Evolutionary conservation across 2,329 filamentous ascomycete genomes (phyloP).

Genomic region (Aspergillus floridensis): DNA sequence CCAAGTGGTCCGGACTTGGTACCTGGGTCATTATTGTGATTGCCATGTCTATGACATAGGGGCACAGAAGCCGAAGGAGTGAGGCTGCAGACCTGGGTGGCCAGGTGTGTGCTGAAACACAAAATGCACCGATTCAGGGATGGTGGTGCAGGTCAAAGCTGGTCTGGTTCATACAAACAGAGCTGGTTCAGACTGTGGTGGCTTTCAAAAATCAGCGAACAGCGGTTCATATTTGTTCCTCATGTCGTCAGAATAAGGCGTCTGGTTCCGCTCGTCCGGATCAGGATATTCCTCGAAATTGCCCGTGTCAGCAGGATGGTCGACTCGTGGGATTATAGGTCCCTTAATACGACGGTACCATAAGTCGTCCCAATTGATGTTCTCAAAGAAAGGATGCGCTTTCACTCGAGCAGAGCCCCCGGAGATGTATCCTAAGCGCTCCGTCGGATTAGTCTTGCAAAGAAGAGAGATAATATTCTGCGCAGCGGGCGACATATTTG

Average conservation of each 20-base stretch:
- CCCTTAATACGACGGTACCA: slow-evolving; percentile 60
- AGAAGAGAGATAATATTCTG: slow-evolving; percentile 61
- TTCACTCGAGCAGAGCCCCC: slow-evolving; percentile 60
- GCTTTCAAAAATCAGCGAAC: slow-evolving; percentile 59
- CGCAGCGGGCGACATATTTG: slow-evolving; percentile 57
- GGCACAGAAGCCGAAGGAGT: neutral
- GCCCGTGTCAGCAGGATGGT: slow-evolving; percentile 58
- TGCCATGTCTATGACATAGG: neutral
- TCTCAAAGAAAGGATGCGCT: slow-evolving; percentile 60
- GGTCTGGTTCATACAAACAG: neutral
- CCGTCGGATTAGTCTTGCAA: slow-evolving; percentile 62
- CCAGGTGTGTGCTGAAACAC: neutral
- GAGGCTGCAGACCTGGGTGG: neutral
- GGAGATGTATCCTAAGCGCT: slow-evolving; percentile 62
- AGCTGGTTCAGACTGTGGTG: neutral
- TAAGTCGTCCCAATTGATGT: slow-evolving; percentile 62
- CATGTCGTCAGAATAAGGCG: slow-evolving; percentile 59
- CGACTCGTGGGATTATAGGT: slow-evolving; percentile 61
- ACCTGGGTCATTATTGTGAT: neutral
- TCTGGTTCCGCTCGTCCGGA: slow-evolving; percentile 51
- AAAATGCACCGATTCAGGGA: neutral
- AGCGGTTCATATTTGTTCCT: slow-evolving; percentile 58
- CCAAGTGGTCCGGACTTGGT: neutral
- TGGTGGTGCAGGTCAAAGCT: neutral
- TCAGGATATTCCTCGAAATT: slow-evolving; percentile 66